Evolutionary conservation across 768 basidiomycete genomes (phyloP), one percentile per base, ranked within the genome.

Genomic region (Pleurotus salmoneostramineus): DNA sequence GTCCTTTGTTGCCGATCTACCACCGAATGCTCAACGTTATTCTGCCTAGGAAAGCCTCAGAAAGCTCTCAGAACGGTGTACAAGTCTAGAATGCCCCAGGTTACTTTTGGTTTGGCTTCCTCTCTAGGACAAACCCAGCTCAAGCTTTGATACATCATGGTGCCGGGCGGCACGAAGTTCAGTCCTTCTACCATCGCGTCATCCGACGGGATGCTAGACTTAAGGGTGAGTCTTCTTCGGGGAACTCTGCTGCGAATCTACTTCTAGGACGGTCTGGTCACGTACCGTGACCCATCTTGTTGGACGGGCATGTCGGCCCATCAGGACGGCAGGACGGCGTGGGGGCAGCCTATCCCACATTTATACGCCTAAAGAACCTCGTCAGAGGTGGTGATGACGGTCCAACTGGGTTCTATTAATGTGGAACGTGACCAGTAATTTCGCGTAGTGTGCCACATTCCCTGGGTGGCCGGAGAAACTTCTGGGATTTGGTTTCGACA

Each of bases 401-500:
- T 27, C 21, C 48, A 11, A 50, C 27, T 12, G 48, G 33, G 21
- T 34, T 51, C 36, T 51, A 15, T 21, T 8, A 51, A 51, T 17
- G n/a, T 27, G 52, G 43, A 7, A 21, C 36, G 21, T 33, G 40
- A 21, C 4, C 14, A 40, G 21, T 40, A 40, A 55, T 33, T 42
- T 14, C 17, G 52, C 52, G 40, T 55, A 43, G 52, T 33, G 37
- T 35, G 52, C 12, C 17, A 40, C 40, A 21, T n/a, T 31, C 52
- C 37, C 21, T 27, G 21, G 21, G 21, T 27, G 37, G 36, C 27
- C 32, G 52, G 52, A 55, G 52, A 55, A 55, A 37, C 52, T 27
- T 55, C 52, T 55, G 52, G 14, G 52, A 55, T 43, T 17, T 43
- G 36, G 10, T 40, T 34, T 44, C 32, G 31, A 55, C 52, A 55